Percentiles rank a stretch among this genome's conserved stretches.
Evolutionary conservation across 257 asterid species (phyloP).

Genomic region (Scutellaria galericulata): DNA sequence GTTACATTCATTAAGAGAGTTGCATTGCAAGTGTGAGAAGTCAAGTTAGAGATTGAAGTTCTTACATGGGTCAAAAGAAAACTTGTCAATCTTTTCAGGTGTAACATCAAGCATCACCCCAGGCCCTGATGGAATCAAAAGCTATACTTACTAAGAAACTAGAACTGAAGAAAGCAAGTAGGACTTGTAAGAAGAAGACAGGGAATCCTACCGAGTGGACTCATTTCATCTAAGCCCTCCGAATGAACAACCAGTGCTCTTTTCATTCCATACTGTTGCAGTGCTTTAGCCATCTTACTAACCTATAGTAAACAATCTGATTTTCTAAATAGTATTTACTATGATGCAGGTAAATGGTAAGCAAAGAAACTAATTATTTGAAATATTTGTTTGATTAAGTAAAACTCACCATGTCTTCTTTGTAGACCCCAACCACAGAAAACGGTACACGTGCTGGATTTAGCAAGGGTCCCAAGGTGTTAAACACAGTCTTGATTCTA

Average conservation of each 20-base stretch:
- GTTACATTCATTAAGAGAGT: neutral
- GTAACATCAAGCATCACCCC: slow-evolving; percentile 74
- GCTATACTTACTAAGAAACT: neutral
- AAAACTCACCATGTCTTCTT: slow-evolving; percentile 61
- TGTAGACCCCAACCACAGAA: slow-evolving; percentile 82
- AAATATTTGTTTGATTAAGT: neutral
- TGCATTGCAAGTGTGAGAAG: neutral
- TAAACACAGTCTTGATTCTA: slow-evolving; percentile 76
- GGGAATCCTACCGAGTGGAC: slow-evolving; percentile 77
- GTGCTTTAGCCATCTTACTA: slow-evolving; percentile 76
- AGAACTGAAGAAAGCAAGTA: neutral
- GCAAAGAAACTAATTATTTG: no score
- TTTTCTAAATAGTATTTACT: no score
- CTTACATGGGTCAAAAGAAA: slow-evolving; percentile 81
- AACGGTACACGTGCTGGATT: slow-evolving; percentile 81
- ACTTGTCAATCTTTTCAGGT: slow-evolving; percentile 58
- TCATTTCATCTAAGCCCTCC: slow-evolving; percentile 85
- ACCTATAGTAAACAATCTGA: slow-evolving; percentile 48
- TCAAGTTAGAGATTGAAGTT: neutral
- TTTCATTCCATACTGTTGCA: slow-evolving; percentile 77
- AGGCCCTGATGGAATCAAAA: slow-evolving; percentile 60
- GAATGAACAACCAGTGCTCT: slow-evolving; percentile 85
- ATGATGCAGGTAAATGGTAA: no score
- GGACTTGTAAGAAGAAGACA: no score
- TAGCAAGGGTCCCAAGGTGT: slow-evolving; percentile 81